Evolutionary conservation across 768 basidiomycete genomes (phyloP), one percentile per base, ranked within the genome.

Genomic region (Rhodosporidiobolus odoratus): DNA sequence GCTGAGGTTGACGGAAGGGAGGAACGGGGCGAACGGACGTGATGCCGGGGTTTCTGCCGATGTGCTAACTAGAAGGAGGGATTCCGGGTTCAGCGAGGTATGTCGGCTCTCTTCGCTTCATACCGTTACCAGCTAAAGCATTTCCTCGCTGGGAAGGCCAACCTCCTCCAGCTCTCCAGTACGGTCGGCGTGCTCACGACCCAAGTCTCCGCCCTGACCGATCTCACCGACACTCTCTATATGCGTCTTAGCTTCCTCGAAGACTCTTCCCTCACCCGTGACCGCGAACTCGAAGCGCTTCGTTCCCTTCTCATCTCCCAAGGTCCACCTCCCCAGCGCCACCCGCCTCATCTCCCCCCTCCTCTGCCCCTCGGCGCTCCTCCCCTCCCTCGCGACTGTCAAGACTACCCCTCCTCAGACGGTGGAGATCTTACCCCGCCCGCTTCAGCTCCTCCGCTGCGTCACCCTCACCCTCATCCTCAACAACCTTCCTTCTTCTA

Each of bases 341-440:
- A 37, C n/a, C 4, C 23, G 16, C 32, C 54, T 34, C 17, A 23
- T 0, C 30, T 19, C 17, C 4, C 17, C 10, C 27, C 23, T 7
- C 23, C 58, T 5, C 0, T 2, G 21, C 2, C 58, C 3, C 21
- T n/a, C 21, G 32, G 4, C 30, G 30, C 32, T 2, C 23, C 40
- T 21, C 38, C 62, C 6, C 59, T 40, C 34, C 66, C 52, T 9
- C 40, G 34, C 43, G 32, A 40, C 50, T 19, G 25, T 43, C 40
- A 34, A 8, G 57, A 60, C 43, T 53, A 37, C n/a, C n/a, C 64
- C 37, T 25, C 66, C 1, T n/a, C 17, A 34, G 25, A 25, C 9
- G 13, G 38, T 23, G 53, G 53, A 16, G 52, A 56, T 10, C 47
- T 68, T 16, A 68, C 66, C 0, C 65, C 65, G 10, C 65, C 65